Base-by-base conservation (phyloP, 2,329 filamentous ascomycete species). In the Claviceps maximensis region DNA sequence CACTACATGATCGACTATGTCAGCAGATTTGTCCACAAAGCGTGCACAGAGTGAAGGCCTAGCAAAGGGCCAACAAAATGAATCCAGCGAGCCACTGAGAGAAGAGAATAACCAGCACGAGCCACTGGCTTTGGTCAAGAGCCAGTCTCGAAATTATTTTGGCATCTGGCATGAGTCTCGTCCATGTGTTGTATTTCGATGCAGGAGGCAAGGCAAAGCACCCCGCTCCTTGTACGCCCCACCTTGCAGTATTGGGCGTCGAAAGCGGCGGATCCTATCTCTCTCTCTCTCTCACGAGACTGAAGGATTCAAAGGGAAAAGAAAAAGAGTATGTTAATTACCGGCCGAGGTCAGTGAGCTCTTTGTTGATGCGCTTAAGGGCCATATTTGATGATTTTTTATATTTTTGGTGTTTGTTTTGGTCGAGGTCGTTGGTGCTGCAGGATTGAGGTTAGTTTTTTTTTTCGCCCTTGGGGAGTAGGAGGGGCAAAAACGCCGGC, bases 361-460 rank as follows among this genome's bases (percentile, higher is more conserved):
- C 87, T 84, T 90, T 93, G 81, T 91, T 91, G 74, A 93, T 93
- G 74, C 87, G 84, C 85, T 93, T 93, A 66, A 93, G 81, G 73
- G 87, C 87, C 87, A 93, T 93, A 15, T 36, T 52, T 67, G 66
- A 69, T 69, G 47, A 67, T 62, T 60, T 60, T 57, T 62, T 58
- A 63, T 62, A 63, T 61, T 58, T 38, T 38, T 6, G 33, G 13
- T 38, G 33, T 52, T 50, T 45, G 21, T 45, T 45, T 27, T 27
- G 23, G 49, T 27, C 49, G 40, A 48, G 56, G 56, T 59, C 55
- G 54, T 58, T 27, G 62, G 59, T 45, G 60, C 59, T 50, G 44
- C 36, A 38, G 29, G 23, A 38, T 51, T 31, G n/a, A 15, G 31
- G 60, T 66, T 61, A 64, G 63, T 59, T 33, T 44, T 51, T 51